A percentile compares a stretch with the other conserved stretches of the same genome.
These are phyloP conservation scores for Kodamaea hsintzibuensis DNA, from an alignment of 805 yeast genomes.

Conservation along the genomic window DNA sequence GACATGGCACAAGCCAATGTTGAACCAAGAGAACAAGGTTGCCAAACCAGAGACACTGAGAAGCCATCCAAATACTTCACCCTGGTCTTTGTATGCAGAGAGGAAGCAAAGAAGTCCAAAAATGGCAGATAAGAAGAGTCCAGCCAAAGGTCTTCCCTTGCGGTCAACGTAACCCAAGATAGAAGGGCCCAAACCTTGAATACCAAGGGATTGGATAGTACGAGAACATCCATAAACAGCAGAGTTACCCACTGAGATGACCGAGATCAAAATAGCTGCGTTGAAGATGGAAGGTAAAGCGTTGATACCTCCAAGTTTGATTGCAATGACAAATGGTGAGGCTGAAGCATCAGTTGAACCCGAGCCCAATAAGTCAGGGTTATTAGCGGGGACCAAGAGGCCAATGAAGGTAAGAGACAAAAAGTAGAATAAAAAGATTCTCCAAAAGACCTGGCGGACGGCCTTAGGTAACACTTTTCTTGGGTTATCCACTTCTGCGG, in stretches of 20 bases:
- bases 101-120: conserved; percentile 20
- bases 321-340: conserved; percentile 33
- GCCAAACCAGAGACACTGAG: conserved; percentile 37
- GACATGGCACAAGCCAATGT: conserved; percentile 32
- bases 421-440: conserved; percentile 42
- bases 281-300: conserved; percentile 29
- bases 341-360: conserved; percentile 19
- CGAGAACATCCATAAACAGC: conserved; percentile 30
- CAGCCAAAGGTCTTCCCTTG: conserved; percentile 19
- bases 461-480: conserved; percentile 41
- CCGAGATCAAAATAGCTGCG: conserved; percentile 28
- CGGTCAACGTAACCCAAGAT: conserved; percentile 17
- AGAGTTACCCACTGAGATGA: conserved; percentile 31
- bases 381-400: conserved; percentile 23
- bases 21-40: conserved; percentile 38
- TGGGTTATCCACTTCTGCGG: conserved; percentile 43
- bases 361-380: conserved; percentile 20
- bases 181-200: conserved; percentile 18
- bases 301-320: conserved; percentile 26
- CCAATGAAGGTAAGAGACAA: conserved; percentile 24
- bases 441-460: conserved; percentile 45
- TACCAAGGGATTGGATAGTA: conserved; percentile 17
- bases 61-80: conserved; percentile 27
- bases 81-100: conserved; percentile 15
- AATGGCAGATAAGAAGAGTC: conserved; percentile 13